Percentiles rank a stretch among this genome's conserved stretches.
These are phyloP conservation scores for Mycocentrospora acerina DNA, from an alignment of 2,329 filamentous ascomycete genomes.

Conservation along the genomic window DNA sequence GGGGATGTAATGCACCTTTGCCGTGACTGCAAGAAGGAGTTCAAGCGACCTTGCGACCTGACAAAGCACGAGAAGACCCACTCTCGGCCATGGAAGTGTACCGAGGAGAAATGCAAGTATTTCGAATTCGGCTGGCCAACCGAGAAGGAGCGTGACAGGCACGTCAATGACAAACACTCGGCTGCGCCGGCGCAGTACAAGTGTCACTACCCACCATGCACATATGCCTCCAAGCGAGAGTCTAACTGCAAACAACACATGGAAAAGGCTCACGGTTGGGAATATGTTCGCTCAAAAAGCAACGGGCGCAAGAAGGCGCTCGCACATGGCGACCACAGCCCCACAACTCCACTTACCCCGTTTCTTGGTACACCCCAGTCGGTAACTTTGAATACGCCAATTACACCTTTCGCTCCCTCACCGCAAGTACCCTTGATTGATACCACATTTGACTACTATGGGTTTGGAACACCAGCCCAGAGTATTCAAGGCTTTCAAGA, in stretches of 20 bases:
- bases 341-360: slow-evolving; percentile 37
- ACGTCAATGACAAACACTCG: slow-evolving; percentile 95
- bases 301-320: slow-evolving; percentile 60
- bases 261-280: slow-evolving; percentile 93
- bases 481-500: slow-evolving; percentile 32
- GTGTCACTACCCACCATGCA: slow-evolving; percentile 80
- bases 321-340: slow-evolving; percentile 26
- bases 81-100: slow-evolving; percentile 93
- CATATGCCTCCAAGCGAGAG: slow-evolving; percentile 92
- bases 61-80: slow-evolving; percentile 99
- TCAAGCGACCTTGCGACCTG: slow-evolving; percentile 94
- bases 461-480: slow-evolving; percentile 35
- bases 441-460: slow-evolving; percentile 30
- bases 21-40: slow-evolving; percentile 79
- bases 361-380: slow-evolving; percentile 41
- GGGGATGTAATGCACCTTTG: slow-evolving; percentile 83
- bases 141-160: slow-evolving; percentile 94
- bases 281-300: slow-evolving; percentile 89
- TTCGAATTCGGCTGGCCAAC: slow-evolving; percentile 90
- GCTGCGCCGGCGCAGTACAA: slow-evolving; percentile 75
- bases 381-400: slow-evolving; percentile 35
- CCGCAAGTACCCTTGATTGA: slow-evolving; percentile 44
- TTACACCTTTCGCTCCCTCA: slow-evolving; percentile 44
- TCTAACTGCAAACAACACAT: slow-evolving; percentile 98
- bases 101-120: slow-evolving; percentile 81